These are phyloP conservation scores for Ceratocystis lukuohia DNA, from an alignment of 2,329 filamentous ascomycete genomes.

Conservation along the genomic window DNA sequence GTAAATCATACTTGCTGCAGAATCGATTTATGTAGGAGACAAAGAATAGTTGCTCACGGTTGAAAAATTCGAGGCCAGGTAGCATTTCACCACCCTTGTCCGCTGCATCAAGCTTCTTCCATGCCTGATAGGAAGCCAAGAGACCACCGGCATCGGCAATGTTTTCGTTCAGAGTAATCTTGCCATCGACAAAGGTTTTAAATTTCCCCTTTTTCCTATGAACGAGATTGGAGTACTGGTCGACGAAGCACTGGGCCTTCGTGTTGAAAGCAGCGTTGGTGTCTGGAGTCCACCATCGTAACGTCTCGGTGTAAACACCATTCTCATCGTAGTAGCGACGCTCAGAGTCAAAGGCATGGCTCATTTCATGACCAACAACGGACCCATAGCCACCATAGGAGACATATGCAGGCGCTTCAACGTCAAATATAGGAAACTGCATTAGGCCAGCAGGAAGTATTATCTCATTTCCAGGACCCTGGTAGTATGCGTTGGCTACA, in stretches of 20 bases:
- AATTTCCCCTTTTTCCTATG: background rate
- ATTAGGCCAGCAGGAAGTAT: constrained; percentile 57
- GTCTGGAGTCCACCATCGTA: constrained; percentile 46
- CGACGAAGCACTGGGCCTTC: constrained; percentile 50
- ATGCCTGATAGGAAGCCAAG: constrained; percentile 48
- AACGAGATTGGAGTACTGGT: constrained; percentile 40
- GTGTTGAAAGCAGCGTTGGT: constrained; percentile 46
- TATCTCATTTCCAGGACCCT: constrained; percentile 51
- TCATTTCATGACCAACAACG: constrained; percentile 55
- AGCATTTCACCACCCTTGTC: constrained; percentile 38
- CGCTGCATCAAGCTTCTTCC: constrained; percentile 43
- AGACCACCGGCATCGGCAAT: constrained; percentile 59
- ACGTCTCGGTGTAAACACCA: constrained; percentile 43
- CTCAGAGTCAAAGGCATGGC: constrained; percentile 55
- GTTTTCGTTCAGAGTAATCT: constrained; percentile 53
- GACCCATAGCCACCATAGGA: constrained; percentile 57
- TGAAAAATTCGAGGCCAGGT: constrained; percentile 48
- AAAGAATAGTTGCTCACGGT: constrained; percentile 58
- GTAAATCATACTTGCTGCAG: constrained; percentile 51
- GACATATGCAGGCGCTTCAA: constrained; percentile 48
- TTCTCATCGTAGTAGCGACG: constrained; percentile 52
- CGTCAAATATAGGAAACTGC: constrained; percentile 54
- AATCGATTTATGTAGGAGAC: constrained; percentile 50
- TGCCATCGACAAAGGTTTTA: constrained; percentile 51
- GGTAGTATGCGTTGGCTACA: constrained; percentile 55